These are phyloP conservation scores for Nakaseomyces nivariensis DNA, from an alignment of 1,139 yeast species.

Conservation along the genomic window DNA sequence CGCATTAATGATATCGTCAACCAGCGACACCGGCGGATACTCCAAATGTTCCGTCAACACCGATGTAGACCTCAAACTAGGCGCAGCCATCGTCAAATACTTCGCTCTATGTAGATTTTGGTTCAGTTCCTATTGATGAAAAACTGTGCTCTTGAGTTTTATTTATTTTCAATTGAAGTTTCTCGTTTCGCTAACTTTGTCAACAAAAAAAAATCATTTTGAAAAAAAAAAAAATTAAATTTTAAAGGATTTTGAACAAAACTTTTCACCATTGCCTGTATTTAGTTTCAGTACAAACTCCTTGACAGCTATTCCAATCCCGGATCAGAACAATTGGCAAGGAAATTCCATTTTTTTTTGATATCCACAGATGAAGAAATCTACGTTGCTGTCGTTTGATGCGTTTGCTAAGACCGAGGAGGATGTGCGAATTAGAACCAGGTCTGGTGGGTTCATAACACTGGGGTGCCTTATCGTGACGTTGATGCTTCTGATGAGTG, in stretches of 20 bases:
- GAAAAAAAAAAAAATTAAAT: too few species aligned
- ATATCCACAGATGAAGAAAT: constrained; percentile 9
- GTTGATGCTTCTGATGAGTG: constrained; percentile 54
- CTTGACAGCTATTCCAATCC: too few species aligned
- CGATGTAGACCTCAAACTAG: constrained; percentile 42
- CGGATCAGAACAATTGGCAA: too few species aligned
- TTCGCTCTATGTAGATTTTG: background rate
- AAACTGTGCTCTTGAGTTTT: too few species aligned
- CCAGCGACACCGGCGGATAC: constrained; percentile 73
- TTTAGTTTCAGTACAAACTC: too few species aligned
- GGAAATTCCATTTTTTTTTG: too few species aligned
- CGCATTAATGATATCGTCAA: constrained; percentile 84
- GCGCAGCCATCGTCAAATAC: constrained; percentile 29
- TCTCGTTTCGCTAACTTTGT: too few species aligned
- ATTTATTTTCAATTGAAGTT: too few species aligned
- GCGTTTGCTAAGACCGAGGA: constrained; percentile 93
- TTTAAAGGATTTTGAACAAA: too few species aligned
- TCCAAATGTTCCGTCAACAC: constrained; percentile 80
- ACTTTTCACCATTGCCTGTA: too few species aligned
- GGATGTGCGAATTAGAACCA: constrained; percentile 80
- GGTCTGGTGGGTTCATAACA: constrained; percentile 85
- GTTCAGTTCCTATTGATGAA: background rate
- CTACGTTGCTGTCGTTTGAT: constrained; percentile 35
- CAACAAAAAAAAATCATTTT: too few species aligned
- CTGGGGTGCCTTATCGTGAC: constrained; percentile 57